A percentile compares a stretch with the other conserved stretches of the same genome.
Evolutionary conservation across 495 filamentous ascomycete genomes (phyloP).

Genomic region (Penicillium desertorum): DNA sequence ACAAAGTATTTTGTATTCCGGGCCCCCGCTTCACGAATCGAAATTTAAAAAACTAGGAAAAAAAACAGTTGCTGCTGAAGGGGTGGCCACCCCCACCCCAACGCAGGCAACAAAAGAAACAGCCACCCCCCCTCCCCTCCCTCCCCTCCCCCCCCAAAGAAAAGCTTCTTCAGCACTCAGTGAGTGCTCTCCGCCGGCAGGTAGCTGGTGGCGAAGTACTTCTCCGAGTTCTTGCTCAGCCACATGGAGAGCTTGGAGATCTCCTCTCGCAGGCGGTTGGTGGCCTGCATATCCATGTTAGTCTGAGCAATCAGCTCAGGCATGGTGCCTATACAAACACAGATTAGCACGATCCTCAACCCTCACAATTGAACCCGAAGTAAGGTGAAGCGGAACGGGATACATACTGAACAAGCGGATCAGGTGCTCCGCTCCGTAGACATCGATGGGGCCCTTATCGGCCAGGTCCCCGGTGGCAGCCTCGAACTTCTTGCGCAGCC

Average conservation of each 20-base stretch:
- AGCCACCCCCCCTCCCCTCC: background rate
- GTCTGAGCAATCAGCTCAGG: constrained; percentile 95
- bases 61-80: background rate
- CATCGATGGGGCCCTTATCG: constrained; percentile 65
- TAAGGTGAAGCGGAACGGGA: background rate
- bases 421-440: constrained; percentile 94
- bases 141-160: background rate
- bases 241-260: constrained; percentile 76
- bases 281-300: constrained; percentile 91
- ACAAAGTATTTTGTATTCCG: background rate
- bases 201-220: constrained; percentile 78
- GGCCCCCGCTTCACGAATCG: background rate
- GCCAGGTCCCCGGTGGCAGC: constrained; percentile 55
- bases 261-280: constrained; percentile 84
- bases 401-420: constrained; percentile 79
- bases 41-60: background rate
- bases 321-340: constrained; percentile 64
- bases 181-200: constrained; percentile 60
- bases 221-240: constrained; percentile 68
- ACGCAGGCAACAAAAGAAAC: background rate
- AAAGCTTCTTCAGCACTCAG: background rate
- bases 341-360: constrained; percentile 15
- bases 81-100: background rate
- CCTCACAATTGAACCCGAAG: background rate
- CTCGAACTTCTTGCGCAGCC: constrained; percentile 64